Conservation (phyloP, 2,329 filamentous ascomycete genomes). For the Zymoseptoria passerinii region DNA sequence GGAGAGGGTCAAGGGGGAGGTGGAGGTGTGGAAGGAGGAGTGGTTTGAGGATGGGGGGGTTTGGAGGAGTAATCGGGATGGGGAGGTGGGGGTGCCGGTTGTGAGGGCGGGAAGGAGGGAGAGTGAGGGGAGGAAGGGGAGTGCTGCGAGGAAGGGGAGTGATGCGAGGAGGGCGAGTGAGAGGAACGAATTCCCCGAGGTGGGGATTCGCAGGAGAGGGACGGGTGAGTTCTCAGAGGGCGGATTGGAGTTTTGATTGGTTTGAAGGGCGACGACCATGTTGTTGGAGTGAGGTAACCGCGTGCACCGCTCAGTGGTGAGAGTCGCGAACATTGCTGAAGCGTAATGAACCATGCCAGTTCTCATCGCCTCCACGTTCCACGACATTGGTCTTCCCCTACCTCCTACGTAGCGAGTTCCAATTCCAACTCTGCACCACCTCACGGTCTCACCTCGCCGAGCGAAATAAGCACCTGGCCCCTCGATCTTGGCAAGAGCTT, state of each 20-base stretch:
- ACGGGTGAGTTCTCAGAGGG: constrained; percentile 6
- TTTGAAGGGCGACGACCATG: no score
- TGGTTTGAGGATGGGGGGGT: constrained; percentile 72
- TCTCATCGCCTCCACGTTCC: no score
- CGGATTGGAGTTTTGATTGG: constrained; percentile 3
- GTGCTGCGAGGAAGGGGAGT: constrained; percentile 23
- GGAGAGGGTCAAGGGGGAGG: constrained; percentile 73
- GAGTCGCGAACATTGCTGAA: no score
- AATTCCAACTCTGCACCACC: no score
- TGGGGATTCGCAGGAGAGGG: not conserved
- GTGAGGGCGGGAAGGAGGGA: not conserved
- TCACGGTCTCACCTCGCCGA: no score
- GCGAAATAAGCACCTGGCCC: no score
- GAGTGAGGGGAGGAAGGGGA: not conserved
- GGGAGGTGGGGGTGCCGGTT: constrained; percentile 43
- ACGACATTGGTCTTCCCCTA: no score
- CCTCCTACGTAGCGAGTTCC: no score
- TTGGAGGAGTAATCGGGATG: constrained; percentile 84
- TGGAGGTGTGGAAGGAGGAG: constrained; percentile 95
- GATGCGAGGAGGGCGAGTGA: not conserved
- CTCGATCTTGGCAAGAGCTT: no score
- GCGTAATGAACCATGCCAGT: no score
- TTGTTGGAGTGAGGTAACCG: no score
- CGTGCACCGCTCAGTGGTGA: no score
- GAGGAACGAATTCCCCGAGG: not conserved